A percentile compares a stretch with the other conserved stretches of the same genome.
These are phyloP conservation scores for Fusarium irregulare DNA, from an alignment of 2,329 filamentous ascomycete species.

Conservation along the genomic window DNA sequence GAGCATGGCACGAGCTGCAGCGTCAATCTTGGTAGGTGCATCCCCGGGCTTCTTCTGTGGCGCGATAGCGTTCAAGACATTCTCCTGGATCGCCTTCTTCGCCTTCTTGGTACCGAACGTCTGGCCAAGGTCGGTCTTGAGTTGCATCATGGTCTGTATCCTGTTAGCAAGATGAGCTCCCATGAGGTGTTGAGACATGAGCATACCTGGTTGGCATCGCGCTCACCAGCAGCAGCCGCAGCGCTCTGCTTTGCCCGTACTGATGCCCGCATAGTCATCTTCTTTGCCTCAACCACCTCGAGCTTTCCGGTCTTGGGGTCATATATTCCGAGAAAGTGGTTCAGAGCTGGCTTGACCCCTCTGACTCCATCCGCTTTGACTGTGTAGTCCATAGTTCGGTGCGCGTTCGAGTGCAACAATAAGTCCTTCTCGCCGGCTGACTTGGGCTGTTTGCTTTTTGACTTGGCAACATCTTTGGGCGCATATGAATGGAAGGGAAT, in stretches of 20 bases:
- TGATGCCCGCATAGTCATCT: constrained; percentile 69
- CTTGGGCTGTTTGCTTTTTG: constrained; percentile 55
- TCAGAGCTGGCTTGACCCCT: constrained; percentile 56
- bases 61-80: constrained; percentile 77
- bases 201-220: constrained; percentile 46
- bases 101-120: constrained; percentile 89
- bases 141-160: constrained; percentile 66
- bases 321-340: constrained; percentile 74
- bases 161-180: constrained; percentile 39
- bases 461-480: constrained; percentile 51
- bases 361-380: constrained; percentile 60
- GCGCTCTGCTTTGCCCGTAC: constrained; percentile 67
- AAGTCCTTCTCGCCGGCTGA: constrained; percentile 60
- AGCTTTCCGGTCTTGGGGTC: constrained; percentile 70
- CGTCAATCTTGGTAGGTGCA: constrained; percentile 63
- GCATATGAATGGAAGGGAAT: constrained; percentile 62
- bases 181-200: neutral
- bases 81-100: constrained; percentile 77
- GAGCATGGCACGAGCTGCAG: constrained; percentile 70
- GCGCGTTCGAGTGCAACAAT: constrained; percentile 67
- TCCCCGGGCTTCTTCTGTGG: constrained; percentile 51
- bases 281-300: constrained; percentile 71
- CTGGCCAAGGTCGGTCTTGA: constrained; percentile 76
- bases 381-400: constrained; percentile 70
- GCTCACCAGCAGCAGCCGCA: constrained; percentile 58